phyloP scores from a whole-genome alignment of 306 rosid species.

The Carpinus fangiana region DNA sequence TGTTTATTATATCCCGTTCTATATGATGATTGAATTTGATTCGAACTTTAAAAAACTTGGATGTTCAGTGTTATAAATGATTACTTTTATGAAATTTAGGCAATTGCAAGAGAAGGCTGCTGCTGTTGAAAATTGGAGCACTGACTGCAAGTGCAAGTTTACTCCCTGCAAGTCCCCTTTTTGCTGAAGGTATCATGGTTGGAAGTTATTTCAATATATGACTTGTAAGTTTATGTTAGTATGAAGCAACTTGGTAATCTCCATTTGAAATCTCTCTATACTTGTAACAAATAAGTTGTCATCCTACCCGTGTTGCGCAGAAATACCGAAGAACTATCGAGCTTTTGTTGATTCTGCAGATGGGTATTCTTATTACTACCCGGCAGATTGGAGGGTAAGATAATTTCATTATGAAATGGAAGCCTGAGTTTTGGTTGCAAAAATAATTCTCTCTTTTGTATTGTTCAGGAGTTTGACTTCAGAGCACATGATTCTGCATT shows the following conservation, averaged over 20 bases:
- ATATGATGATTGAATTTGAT: neutral
- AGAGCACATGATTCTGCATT: constrained; percentile 96
- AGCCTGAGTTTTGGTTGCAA: neutral
- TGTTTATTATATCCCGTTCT: neutral
- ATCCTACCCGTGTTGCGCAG: constrained; percentile 36
- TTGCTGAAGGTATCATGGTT: constrained; percentile 70
- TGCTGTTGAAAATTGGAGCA: constrained; percentile 75
- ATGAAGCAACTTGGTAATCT: constrained; percentile 1
- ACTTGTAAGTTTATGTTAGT: neutral
- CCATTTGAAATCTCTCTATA: neutral
- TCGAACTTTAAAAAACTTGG: neutral
- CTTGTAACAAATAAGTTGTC: constrained; percentile 5
- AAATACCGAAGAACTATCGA: constrained; percentile 58
- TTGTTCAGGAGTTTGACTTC: constrained; percentile 82
- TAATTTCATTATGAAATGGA: constrained; percentile 9
- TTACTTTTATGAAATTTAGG: constrained; percentile 38
- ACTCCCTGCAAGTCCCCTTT: constrained; percentile 46
- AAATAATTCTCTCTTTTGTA: constrained; percentile 16
- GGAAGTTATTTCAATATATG: neutral
- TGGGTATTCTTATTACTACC: constrained; percentile 88
- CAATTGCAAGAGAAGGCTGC: constrained; percentile 65
- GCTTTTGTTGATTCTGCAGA: constrained; percentile 78
- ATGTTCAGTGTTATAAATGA: neutral
- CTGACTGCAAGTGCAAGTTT: constrained; percentile 58
- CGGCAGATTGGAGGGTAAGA: constrained; percentile 91